Conservation (phyloP, 2,329 filamentous ascomycete genomes). For the Trichoderma sp. region DNA sequence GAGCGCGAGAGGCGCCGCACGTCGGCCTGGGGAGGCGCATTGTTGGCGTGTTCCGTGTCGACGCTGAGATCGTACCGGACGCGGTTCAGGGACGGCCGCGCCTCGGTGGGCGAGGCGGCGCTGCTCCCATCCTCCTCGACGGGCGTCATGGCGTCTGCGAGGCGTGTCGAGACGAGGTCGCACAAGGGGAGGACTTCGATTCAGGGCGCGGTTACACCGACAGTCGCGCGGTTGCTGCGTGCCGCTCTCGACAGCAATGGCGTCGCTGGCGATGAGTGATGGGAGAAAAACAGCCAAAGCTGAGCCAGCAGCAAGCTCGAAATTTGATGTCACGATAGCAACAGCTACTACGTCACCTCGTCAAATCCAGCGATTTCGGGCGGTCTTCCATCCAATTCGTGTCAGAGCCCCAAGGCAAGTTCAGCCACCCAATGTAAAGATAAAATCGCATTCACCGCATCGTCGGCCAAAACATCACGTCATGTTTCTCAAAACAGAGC, state of each 20-base stretch:
- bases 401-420: too few relatives aligned
- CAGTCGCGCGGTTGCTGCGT: neutral
- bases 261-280: neutral
- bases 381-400: slow-evolving; percentile 2
- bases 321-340: neutral
- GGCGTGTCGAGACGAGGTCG: neutral
- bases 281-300: neutral
- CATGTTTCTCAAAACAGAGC: too few relatives aligned
- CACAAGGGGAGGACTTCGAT: too few relatives aligned
- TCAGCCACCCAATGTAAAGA: too few relatives aligned
- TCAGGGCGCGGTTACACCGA: neutral
- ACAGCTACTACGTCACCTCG: neutral
- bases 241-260: neutral
- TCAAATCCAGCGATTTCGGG: too few relatives aligned
- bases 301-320: neutral
- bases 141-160: slow-evolving; percentile 9
- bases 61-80: slow-evolving; percentile 38
- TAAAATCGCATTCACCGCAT: too few relatives aligned
- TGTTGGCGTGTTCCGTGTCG: slow-evolving; percentile 34
- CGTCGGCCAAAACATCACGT: too few relatives aligned
- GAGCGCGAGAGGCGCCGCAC: slow-evolving; percentile 32
- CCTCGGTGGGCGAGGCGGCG: neutral
- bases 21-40: slow-evolving; percentile 30
- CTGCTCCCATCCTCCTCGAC: neutral
- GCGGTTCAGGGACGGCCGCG: slow-evolving; percentile 26